Evolutionary conservation across 176 grass and related monocot genomes (phyloP).

Genomic region (Musa troglodytarum): DNA sequence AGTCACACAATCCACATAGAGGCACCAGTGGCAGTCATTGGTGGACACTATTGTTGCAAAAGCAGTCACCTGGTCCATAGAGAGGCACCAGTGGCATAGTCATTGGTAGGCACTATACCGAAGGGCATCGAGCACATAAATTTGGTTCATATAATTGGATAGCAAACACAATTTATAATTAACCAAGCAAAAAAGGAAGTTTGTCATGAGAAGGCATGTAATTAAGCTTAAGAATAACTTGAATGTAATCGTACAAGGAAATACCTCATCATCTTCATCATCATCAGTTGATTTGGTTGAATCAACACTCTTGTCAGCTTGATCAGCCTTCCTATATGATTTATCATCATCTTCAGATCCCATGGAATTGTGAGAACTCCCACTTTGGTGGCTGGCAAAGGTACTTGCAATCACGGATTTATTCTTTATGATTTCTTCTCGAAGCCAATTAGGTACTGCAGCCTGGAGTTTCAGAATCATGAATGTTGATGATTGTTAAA

Average conservation of each 20-base stretch:
- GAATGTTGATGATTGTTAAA: not conserved
- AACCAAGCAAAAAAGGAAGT: not conserved
- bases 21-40: not conserved
- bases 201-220: not conserved
- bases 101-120: not conserved
- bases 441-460: constrained; percentile 92
- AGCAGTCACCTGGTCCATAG: too few species aligned
- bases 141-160: not conserved
- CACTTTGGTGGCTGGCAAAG: constrained; percentile 24
- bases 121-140: not conserved
- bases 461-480: constrained; percentile 35
- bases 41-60: not conserved
- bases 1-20: too few species aligned
- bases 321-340: constrained; percentile 36
- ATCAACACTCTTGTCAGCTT: constrained; percentile 55
- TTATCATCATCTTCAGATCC: constrained; percentile 48
- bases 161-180: not conserved
- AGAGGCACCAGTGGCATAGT: not conserved
- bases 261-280: constrained; percentile 70
- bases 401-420: constrained; percentile 39
- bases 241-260: constrained; percentile 20
- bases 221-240: not conserved
- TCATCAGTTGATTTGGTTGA: constrained; percentile 61
- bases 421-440: constrained; percentile 96
- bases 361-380: constrained; percentile 30